phyloP scores from a whole-genome alignment of 768 basidiomycete species.

The Termitomyces sp. region DNA sequence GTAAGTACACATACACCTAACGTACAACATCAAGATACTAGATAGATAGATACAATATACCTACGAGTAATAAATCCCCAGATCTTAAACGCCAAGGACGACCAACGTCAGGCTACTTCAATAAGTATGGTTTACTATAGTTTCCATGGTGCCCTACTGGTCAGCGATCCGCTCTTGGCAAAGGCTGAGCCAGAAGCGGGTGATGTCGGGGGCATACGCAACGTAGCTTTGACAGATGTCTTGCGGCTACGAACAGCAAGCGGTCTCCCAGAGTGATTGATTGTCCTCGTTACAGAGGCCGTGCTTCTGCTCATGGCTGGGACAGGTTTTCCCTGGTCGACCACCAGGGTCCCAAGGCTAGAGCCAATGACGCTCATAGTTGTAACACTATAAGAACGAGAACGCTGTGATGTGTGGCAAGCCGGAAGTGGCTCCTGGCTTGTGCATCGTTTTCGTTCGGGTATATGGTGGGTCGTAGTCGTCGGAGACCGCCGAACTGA shows the following conservation, averaged over 20 bases:
- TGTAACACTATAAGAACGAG: slow-evolving; percentile 4
- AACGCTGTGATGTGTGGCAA: background rate
- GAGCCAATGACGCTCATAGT: background rate
- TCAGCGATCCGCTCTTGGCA: background rate
- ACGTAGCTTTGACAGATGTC: slow-evolving; percentile 7
- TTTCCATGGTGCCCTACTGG: slow-evolving; percentile 19
- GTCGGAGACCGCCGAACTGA: slow-evolving; percentile 1
- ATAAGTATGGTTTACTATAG: slow-evolving; percentile 1
- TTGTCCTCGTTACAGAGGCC: slow-evolving; percentile 1
- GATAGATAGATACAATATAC: background rate
- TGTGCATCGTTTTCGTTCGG: slow-evolving; percentile 7
- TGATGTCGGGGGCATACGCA: slow-evolving; percentile 1
- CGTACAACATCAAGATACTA: background rate
- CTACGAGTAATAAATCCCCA: background rate
- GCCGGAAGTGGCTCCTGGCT: background rate
- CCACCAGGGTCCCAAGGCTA: background rate
- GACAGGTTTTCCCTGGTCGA: slow-evolving; percentile 5
- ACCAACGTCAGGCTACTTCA: background rate
- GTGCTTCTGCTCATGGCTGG: slow-evolving; percentile 3
- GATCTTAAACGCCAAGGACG: background rate
- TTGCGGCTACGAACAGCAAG: slow-evolving; percentile 16
- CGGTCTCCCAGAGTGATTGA: slow-evolving; percentile 12
- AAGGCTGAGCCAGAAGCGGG: background rate
- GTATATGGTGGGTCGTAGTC: background rate
- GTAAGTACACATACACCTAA: background rate